Evolutionary conservation across 169 alveolate species (phyloP), one percentile per base, ranked within the genome.

Genomic region (Plasmodium blacklocki): DNA sequence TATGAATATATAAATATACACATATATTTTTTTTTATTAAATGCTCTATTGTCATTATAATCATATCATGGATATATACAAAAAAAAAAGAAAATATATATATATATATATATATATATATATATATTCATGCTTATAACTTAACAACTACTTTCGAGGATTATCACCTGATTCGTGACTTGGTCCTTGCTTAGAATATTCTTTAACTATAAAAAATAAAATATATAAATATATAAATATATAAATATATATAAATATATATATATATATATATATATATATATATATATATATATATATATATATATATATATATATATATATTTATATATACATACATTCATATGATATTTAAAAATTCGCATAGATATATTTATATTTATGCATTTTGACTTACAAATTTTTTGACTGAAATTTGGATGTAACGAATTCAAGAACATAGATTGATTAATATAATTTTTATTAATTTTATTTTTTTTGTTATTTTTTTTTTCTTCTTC

Each of bases 401-500:
- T 64, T 64, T 52, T 78, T 32, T 78, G 75, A n/a, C 32, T 19
- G 18, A 63, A 60, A 66, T 63, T 86, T 14, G 92, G 87, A n/a
- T 86, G 92, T 15, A 86, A 47, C 60, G 86, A 59, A 59, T 70
- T 72, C 76, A 8, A 23, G 19, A 52, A 86, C 71, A 15, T 86
- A 21, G 19, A 5, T 60, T 59, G 12, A 45, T 18, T 52, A 60
- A 70, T 18, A 74, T 86, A 62, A 47, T 62, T 60, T 73, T 72
- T 86, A 14, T 86, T 86, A 43, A 72, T 43, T 26, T 71, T 86
- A 7, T 19, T 86, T 72, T 86, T 86, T 86, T 86, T 86, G 73
- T 71, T 71, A n/a, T 19, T 23, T 63, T 49, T 72, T 23, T 45
- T 59, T 66, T 86, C 88, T 50, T 86, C 92, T 71, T 85, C 56